Percentiles rank a stretch among this genome's conserved stretches.
Evolutionary conservation across 208 protist species (phyloP).

Genomic region (Blechomonas ayalai): DNA sequence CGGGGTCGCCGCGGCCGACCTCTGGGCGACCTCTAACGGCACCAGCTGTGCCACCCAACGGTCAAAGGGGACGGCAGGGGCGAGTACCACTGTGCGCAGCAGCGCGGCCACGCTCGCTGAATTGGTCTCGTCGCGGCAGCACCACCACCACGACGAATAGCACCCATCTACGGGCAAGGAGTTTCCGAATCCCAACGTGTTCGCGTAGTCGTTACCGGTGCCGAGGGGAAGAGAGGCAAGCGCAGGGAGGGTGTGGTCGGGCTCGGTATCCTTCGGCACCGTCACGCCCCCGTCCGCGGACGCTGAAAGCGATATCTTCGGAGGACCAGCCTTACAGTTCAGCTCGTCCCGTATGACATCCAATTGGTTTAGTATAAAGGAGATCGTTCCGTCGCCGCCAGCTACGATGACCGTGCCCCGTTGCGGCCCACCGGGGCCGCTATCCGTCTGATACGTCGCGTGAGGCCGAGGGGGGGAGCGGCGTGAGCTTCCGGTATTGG

Average conservation of each 20-base stretch:
- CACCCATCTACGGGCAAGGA: constrained; percentile 26
- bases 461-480: neutral
- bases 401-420: constrained; percentile 74
- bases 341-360: constrained; percentile 41
- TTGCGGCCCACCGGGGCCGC: constrained; percentile 2
- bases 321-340: constrained; percentile 14
- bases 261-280: neutral
- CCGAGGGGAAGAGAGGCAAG: constrained; percentile 67
- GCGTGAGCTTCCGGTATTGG: neutral
- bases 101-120: constrained; percentile 22
- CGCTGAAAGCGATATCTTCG: too few species aligned
- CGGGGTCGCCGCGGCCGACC: neutral
- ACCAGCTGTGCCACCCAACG: constrained; percentile 57
- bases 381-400: constrained; percentile 80
- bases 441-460: neutral
- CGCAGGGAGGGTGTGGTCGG: constrained; percentile 35
- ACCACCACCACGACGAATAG: too few species aligned
- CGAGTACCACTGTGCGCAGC: constrained; percentile 19
- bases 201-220: constrained; percentile 83
- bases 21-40: constrained; percentile 37
- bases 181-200: constrained; percentile 66
- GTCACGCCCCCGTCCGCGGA: too few species aligned
- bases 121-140: constrained; percentile 23
- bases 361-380: constrained; percentile 71
- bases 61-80: constrained; percentile 65